Evolutionary conservation across 345 rosid species (phyloP), one percentile per base, ranked within the genome.

Genomic region (Bruguiera parviflora): DNA sequence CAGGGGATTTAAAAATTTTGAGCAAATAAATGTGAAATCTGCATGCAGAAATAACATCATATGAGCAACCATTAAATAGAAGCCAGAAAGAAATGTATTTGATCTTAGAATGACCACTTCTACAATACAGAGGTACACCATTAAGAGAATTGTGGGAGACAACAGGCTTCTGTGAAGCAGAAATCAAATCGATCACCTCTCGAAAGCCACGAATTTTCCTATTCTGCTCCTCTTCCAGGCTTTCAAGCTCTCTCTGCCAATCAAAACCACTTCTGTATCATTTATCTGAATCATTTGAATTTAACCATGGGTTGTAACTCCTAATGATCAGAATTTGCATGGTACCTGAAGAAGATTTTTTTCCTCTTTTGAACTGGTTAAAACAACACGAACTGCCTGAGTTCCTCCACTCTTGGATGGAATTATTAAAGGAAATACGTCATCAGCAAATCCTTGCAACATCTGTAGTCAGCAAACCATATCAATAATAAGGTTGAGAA

Each of bases 171-270:
- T 78, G 81, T 58, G 96, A 91, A 87, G 92, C 81, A 71, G 95
- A 89, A 71, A 94, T 86, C 87, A 88, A 76, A 78, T 94, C 97
- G 47, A 94, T 72, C 86, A 91, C 95, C 83, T 91, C 97, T 65
- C 97, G 84, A 65, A 94, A 94, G 70, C 98, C 97, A 78, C 89
- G 86, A 63, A 86, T 64, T 72, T 82, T 83, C 77, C 78, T 87
- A 76, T 79, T 88, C 61, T 83, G 89, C 67, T 91, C 90, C 5
- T 72, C 81, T 58, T 94, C 92, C 31, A 79, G 59, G 65, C 81
- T 77, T 63, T 73, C 84, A 79, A 94, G 89, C 81, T 88, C 92
- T 72, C 64, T 80, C 98, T 94, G 87, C 75, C 55, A 82, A 78
- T 65, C 51, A 72, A 76, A 57, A 63, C 32, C 63, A 61, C 63